Base-by-base conservation (phyloP, 805 yeast species). In the Cyberlindnera lachancei region DNA sequence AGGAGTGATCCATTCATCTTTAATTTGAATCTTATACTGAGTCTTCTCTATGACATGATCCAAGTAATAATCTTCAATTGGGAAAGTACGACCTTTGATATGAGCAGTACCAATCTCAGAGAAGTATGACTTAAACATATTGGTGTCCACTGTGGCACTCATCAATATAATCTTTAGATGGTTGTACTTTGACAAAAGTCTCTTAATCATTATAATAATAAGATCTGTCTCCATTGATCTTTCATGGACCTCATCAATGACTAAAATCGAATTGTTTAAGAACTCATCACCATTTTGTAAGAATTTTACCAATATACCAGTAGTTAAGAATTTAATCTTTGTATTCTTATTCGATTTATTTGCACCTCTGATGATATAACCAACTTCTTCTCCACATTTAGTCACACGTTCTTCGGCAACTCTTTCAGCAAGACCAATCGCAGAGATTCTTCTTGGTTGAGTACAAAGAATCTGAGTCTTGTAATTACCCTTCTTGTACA, bases 221-320 rank as follows among this genome's bases (percentile, higher is more conserved):
- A 88, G 76, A 55, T 90, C 97, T 38, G 88, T 76, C 47, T 90
- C 97, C 35, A 88, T 73, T 0, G 96, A 86, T 44, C 97, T 63
- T 57, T 90, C 97, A 54, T 90, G 97, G n/a, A 90, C 97, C 58
- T 90, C 97, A 64, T 90, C 97, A 24, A 88, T 75, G 25, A 88
- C 76, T 23, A 88, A 71, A 20, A 78, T 75, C 13, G 88, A 58
- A 33, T 70, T 59, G 11, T 66, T 63, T 38, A 82, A 69, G 30
- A 74, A 57, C 2, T 55, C 52, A 7, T 41, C 40, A 26, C 50
- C 52, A 11, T 66, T 57, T 52, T 88, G 96, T 17, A 88, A 63
- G 77, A 88, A 81, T 39, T 96, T 68, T 18, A 90, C 70, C 28
- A 90, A 64, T 5, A 90, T 92, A 69, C 97, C 97, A 0, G 95